Percentiles rank a stretch among this genome's conserved stretches.
Evolutionary conservation across 2,329 filamentous ascomycete species (phyloP).

Genomic region (Emericellopsis cladophorae): DNA sequence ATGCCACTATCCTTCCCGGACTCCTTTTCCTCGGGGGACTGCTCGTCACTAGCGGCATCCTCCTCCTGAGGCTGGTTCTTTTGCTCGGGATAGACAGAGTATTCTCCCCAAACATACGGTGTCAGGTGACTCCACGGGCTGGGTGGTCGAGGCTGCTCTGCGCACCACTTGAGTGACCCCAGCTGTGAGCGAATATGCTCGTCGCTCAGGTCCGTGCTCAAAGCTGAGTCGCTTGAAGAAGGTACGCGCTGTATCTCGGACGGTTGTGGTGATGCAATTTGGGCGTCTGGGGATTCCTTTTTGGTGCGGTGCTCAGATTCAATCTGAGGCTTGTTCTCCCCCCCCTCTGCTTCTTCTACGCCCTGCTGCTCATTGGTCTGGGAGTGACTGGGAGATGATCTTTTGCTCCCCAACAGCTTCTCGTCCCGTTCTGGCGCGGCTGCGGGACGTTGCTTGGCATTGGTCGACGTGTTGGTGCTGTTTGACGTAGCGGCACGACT

Average conservation of each 20-base stretch:
- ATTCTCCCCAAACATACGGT: constrained; percentile 26
- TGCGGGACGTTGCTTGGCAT: no score
- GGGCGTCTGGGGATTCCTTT: no score
- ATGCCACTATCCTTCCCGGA: constrained; percentile 11
- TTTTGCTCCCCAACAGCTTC: no score
- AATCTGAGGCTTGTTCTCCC: no score
- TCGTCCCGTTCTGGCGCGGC: no score
- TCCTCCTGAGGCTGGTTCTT: constrained; percentile 16
- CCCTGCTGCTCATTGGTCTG: no score
- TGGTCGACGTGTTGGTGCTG: no score
- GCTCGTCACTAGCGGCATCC: constrained; percentile 16
- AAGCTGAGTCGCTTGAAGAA: background rate
- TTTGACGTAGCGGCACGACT: no score
- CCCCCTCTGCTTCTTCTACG: no score
- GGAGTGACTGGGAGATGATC: no score
- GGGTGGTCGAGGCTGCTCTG: constrained; percentile 15
- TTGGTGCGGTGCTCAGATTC: no score
- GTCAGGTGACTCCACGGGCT: constrained; percentile 25
- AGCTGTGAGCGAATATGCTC: background rate
- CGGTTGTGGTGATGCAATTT: no score
- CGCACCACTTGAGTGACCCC: constrained; percentile 2
- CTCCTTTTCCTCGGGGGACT: constrained; percentile 17
- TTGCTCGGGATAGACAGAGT: constrained; percentile 24
- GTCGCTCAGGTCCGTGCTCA: background rate
- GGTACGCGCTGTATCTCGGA: background rate